These are phyloP conservation scores for Physcomitrium patens DNA, from an alignment of 225 moss, liverwort and hornwort species.

Conservation along the genomic window DNA sequence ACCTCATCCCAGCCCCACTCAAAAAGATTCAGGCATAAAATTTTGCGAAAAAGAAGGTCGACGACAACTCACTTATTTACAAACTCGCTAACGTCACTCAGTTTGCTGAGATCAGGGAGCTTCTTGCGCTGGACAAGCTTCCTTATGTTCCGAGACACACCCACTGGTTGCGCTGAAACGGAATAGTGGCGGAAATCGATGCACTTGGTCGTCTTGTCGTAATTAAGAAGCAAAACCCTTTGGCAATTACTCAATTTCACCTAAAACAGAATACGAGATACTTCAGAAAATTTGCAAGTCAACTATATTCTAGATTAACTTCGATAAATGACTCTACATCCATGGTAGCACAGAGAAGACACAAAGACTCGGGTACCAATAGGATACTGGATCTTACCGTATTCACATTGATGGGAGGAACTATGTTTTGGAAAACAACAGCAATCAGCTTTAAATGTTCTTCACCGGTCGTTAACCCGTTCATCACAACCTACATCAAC, in stretches of 20 bases:
- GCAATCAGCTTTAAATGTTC: conserved; percentile 93
- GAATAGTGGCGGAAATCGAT: conserved; percentile 29
- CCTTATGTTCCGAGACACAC: conserved; percentile 84
- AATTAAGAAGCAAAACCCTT: conserved; percentile 78
- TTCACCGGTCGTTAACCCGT: conserved; percentile 81
- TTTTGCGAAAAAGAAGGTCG: background rate
- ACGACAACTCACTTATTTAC: conserved; percentile 70
- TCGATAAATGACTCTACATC: too few species aligned
- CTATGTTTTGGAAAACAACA: conserved; percentile 95
- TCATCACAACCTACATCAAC: conserved; percentile 84
- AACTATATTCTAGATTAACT: too few species aligned
- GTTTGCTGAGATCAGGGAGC: conserved; percentile 81
- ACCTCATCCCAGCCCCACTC: too few species aligned
- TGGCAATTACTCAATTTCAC: conserved; percentile 88
- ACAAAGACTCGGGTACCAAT: background rate
- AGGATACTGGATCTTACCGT: conserved; percentile 49
- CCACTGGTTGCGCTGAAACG: conserved; percentile 42
- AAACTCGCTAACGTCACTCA: conserved; percentile 96
- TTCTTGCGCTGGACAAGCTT: conserved; percentile 97
- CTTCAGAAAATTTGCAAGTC: too few species aligned
- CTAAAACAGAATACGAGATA: conserved; percentile 34
- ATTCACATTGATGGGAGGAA: conserved; percentile 90
- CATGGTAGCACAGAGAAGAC: too few species aligned
- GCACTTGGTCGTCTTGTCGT: conserved; percentile 86
- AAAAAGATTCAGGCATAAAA: background rate